Conservation (phyloP, 805 yeast species). For the Suhomyces vadensis region DNA sequence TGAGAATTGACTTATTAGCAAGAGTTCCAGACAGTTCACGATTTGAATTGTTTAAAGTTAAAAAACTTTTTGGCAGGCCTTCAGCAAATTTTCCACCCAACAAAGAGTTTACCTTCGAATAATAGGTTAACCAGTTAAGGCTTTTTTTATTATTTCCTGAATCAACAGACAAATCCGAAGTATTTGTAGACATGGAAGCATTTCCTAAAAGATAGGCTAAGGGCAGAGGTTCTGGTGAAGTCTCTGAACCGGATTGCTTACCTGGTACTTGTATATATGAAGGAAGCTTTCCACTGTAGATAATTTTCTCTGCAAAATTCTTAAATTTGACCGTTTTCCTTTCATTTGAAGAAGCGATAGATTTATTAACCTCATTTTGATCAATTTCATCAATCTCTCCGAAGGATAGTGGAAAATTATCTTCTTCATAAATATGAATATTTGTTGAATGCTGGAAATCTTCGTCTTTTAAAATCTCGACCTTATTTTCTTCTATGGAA, state of each 20-base stretch:
- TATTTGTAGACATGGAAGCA: background rate
- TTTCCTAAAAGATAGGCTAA: background rate
- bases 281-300: conserved; percentile 13
- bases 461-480: too few species aligned
- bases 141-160: background rate
- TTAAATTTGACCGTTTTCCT: conserved; percentile 15
- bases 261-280: background rate
- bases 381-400: too few species aligned
- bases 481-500: background rate
- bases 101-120: background rate
- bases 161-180: background rate
- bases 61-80: too few species aligned
- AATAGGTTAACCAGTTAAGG: background rate
- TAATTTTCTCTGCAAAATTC: conserved; percentile 16
- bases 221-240: background rate
- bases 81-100: too few species aligned
- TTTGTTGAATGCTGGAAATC: too few species aligned
- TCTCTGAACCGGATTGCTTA: background rate
- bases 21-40: background rate
- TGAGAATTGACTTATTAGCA: conserved; percentile 23
- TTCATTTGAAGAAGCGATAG: too few species aligned
- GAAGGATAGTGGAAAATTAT: too few species aligned
- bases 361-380: too few species aligned
- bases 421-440: too few species aligned
- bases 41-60: background rate